Evolutionary conservation across 805 yeast species (phyloP).

Genomic region (Debaryomyces maramus): DNA sequence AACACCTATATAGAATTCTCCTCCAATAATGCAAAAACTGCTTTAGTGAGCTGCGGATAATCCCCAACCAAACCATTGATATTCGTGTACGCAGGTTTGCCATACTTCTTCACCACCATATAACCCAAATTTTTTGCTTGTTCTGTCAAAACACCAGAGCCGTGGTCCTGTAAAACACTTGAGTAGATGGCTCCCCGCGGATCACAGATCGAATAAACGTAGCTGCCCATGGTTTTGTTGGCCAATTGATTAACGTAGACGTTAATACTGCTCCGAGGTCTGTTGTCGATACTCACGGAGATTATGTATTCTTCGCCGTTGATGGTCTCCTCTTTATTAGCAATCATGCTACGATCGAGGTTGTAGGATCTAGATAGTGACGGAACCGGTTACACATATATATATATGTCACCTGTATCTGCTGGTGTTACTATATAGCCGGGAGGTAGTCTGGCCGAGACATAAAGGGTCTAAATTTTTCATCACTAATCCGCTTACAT

Average conservation of each 20-base stretch:
- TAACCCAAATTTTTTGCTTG: constrained; percentile 21
- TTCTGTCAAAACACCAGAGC: constrained; percentile 13
- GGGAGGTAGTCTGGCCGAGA: constrained; percentile 10
- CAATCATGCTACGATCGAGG: background rate
- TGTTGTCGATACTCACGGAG: background rate
- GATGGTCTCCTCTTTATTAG: background rate
- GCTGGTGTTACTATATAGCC: constrained; percentile 12
- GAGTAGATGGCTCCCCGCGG: constrained; percentile 16
- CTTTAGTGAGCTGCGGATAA: background rate
- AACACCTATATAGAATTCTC: no score
- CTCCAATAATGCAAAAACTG: background rate
- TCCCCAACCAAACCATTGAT: constrained; percentile 22
- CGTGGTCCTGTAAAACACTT: constrained; percentile 21
- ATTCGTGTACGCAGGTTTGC: constrained; percentile 31
- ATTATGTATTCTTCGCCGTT: constrained; percentile 3
- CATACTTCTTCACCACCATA: constrained; percentile 22
- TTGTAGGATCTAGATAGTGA: no score
- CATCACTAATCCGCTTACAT: background rate
- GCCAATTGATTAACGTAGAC: constrained; percentile 27
- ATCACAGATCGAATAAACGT: constrained; percentile 29
- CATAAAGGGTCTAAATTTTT: constrained; percentile 1
- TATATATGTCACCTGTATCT: no score
- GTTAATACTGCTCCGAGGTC: constrained; percentile 1
- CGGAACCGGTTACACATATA: no score
- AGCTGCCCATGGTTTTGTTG: constrained; percentile 24